Evolutionary conservation across 331 rosid genomes (phyloP), one percentile per base, ranked within the genome.

Genomic region (Quercus lobata): DNA sequence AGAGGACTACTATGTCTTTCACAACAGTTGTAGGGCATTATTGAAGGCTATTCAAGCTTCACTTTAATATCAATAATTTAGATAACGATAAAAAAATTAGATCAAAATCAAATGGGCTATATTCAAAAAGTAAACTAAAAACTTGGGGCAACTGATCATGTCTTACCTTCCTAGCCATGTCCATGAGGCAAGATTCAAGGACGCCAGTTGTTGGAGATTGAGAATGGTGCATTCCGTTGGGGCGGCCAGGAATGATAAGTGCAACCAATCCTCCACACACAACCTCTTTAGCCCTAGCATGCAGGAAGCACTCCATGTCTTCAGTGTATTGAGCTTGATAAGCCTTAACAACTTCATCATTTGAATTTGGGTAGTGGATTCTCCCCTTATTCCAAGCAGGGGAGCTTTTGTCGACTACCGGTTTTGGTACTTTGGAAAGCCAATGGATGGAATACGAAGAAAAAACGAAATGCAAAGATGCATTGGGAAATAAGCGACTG

Each of bases 311-410:
- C 71, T 63, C 71, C 37, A 63, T 27, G 37, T 62, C 70, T 63
- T 18, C 34, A 8, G 71, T 34, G 15, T 14, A 29, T 29, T 63
- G 71, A 4, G 71, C 44, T 29, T 15, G 18, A 29, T 27, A 63
- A 4, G 44, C 71, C 5, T 29, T 8, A 4, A 16, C 44, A 63
- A 29, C 71, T 30, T 63, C 17, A 18, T 25, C 34, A 19, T 32
- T 2, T 25, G 44, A 32, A 27, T 19, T 63, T 27, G 71, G 9
- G 34, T 10, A 41, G 57, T 70, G 8, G 53, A 70, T 41, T 41
- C 29, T 70, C 7, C 57, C 74, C 14, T 70, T 70, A 70, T 70
- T 70, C 52, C 54, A 41, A 7, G 74, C 74, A 1, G 29, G 56
- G 8, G 74, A 70, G 19, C 4, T 21, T 70, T 41, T 21, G 34